Percentiles rank a stretch among this genome's conserved stretches.
phyloP scores from a whole-genome alignment of 2,329 filamentous ascomycete species.

The Trichoderma simmonsii region DNA sequence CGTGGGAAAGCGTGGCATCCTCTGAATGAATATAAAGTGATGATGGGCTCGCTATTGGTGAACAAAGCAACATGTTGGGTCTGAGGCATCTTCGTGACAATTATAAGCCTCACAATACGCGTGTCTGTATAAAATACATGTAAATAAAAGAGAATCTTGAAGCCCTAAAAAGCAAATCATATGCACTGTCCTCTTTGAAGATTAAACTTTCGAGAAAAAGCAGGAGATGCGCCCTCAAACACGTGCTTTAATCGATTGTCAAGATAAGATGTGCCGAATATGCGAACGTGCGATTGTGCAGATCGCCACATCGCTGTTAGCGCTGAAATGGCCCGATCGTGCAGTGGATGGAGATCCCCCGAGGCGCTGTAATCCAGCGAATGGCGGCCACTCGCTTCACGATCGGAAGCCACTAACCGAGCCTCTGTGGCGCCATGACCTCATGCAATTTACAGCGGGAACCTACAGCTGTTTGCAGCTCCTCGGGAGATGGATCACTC shows the following conservation, averaged over 20 bases:
- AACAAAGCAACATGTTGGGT: background rate
- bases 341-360: background rate
- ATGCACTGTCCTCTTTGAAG: background rate
- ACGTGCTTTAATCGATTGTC: background rate
- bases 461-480: conserved; percentile 11
- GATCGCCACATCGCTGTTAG: background rate
- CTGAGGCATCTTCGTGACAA: background rate
- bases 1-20: background rate
- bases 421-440: conserved; percentile 15
- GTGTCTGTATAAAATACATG: background rate
- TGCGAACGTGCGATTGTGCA: background rate
- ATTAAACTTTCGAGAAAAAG: background rate
- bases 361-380: conserved; percentile 1
- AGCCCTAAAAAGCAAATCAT: background rate
- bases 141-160: background rate
- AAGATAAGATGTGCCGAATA: background rate
- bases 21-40: background rate
- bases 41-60: background rate
- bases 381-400: background rate
- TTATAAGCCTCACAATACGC: background rate
- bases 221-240: background rate
- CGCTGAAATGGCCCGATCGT: background rate
- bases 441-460: conserved; percentile 14
- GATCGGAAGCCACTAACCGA: conserved; percentile 5
- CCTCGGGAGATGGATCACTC: background rate